Evolutionary conservation across 2,329 filamentous ascomycete genomes (phyloP), one percentile per base, ranked within the genome.

Genomic region (Cryphonectria nitschkei): DNA sequence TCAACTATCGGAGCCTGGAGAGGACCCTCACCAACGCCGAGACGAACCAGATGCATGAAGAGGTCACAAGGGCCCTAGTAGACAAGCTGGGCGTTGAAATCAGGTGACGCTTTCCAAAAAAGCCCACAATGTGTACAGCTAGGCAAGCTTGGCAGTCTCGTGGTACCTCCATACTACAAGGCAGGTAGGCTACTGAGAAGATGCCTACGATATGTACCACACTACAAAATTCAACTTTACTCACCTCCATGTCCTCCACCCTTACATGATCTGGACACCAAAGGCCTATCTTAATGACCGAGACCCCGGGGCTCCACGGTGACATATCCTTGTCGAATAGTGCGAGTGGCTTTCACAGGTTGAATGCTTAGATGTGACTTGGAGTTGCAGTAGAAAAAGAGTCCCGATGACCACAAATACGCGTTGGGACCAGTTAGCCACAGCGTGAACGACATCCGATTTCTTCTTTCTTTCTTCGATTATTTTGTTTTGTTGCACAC

Each of bases 1-100:
- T 98, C 81, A 95, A 95, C 79, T 99, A 99, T 82, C 89, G 96
- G 74, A 97, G 94, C 80, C 83, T 97, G 75, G 95, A 98, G 84
- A 88, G 92, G 78, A 99, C 95, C 1, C 83, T 99, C 80, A 97
- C 92, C 13, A 96, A 94, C 76, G 85, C 88, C 50, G 93, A 97
- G 84, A 88, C 90, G 14, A 97, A 97, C 78, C 81, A 84, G 60
- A 81, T 97, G 78, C 95, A 99, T 79, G 85, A 89, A 65, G 80
- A 84, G 74, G 90, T 98, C 61, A 84, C 86, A 58, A 77, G 82
- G 73, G 86, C 88, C 74, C 82, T 98, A 73, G 90, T 93, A 2
- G 82, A 87, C 72, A 88, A 89, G 75, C 83, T 97, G 71, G 92
- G 92, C 0, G 93, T 98, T 29, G 92, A 97, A 81, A 83, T 97